A percentile compares a stretch with the other conserved stretches of the same genome.
Conservation (phyloP, 306 rosid species). For the Acacia acuminata region DNA sequence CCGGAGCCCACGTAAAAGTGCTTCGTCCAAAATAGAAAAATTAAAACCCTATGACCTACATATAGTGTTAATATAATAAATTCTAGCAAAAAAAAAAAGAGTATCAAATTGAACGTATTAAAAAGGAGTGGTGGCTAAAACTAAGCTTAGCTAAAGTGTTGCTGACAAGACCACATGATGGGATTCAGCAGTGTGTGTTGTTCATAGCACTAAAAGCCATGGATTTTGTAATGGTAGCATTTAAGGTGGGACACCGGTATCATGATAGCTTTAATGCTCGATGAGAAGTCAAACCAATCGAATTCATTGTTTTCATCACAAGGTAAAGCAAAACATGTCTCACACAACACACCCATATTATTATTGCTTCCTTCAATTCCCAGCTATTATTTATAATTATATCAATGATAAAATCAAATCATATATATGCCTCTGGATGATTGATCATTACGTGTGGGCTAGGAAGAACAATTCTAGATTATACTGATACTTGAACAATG, state of each 20-base stretch:
- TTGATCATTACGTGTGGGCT: not conserved
- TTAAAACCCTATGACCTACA: slow-evolving; percentile 7
- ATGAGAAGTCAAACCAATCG: slow-evolving; percentile 37
- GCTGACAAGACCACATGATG: slow-evolving; percentile 39
- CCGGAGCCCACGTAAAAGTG: slow-evolving; percentile 41
- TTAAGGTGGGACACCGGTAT: slow-evolving; percentile 43
- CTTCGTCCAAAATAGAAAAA: slow-evolving; percentile 26
- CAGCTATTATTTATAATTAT: not conserved
- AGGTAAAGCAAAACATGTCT: slow-evolving; percentile 1
- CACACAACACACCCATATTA: not conserved
- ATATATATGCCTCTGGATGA: not conserved
- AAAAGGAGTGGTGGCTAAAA: slow-evolving; percentile 23
- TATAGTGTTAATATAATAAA: not conserved
- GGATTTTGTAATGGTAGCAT: slow-evolving; percentile 34
- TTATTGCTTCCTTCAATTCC: not conserved
- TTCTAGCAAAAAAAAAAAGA: too few relatives aligned
- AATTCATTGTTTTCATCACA: slow-evolving; percentile 16
- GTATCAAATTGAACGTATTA: not conserved
- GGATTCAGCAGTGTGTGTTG: slow-evolving; percentile 28
- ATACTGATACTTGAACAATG: not conserved
- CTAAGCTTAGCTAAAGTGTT: slow-evolving; percentile 23
- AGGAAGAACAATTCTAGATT: not conserved
- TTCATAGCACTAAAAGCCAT: slow-evolving; percentile 41
- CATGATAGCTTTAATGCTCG: slow-evolving; percentile 35
- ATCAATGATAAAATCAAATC: not conserved